Evolutionary conservation across 2,329 filamentous ascomycete genomes (phyloP).

Genomic region (Huntiella moniliformis): DNA sequence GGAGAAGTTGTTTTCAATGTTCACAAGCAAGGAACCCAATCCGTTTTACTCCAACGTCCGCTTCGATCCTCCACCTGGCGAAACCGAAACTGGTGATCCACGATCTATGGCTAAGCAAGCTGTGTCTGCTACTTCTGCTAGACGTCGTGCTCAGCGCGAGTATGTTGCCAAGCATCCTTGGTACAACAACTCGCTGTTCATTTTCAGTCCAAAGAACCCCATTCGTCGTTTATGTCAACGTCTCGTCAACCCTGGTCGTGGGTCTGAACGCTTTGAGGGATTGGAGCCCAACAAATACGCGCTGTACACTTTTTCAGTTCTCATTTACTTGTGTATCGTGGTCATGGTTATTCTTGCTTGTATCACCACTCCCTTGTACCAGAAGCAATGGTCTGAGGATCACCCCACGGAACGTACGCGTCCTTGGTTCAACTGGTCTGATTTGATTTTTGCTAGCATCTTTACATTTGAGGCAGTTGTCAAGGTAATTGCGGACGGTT

Average conservation of each 20-base stretch:
- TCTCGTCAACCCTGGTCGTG: slow-evolving; percentile 79
- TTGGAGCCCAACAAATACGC: slow-evolving; percentile 72
- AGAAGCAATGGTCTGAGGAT: slow-evolving; percentile 61
- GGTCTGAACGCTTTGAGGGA: slow-evolving; percentile 71
- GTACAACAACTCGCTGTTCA: slow-evolving; percentile 82
- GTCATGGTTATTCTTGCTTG: slow-evolving; percentile 96
- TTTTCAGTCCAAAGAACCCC: slow-evolving; percentile 63
- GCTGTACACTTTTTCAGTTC: slow-evolving; percentile 85
- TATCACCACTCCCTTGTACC: slow-evolving; percentile 83
- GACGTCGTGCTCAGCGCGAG: slow-evolving; percentile 76
- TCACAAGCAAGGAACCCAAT: slow-evolving; percentile 61
- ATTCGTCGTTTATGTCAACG: slow-evolving; percentile 70
- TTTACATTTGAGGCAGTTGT: slow-evolving; percentile 76
- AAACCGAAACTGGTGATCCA: slow-evolving; percentile 43
- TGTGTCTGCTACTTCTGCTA: slow-evolving; percentile 61
- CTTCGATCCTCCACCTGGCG: slow-evolving; percentile 55
- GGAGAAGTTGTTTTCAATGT: slow-evolving; percentile 35
- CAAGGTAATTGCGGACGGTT: slow-evolving; percentile 87
- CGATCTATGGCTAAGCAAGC: slow-evolving; percentile 80
- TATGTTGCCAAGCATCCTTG: slow-evolving; percentile 72
- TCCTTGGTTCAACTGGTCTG: slow-evolving; percentile 82
- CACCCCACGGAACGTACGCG: slow-evolving; percentile 20
- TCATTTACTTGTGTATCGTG: slow-evolving; percentile 85
- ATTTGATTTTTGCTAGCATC: slow-evolving; percentile 70
- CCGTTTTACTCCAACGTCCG: slow-evolving; percentile 71